A percentile compares a stretch with the other conserved stretches of the same genome.
Conservation (phyloP, 1,284 basidiomycete genomes). For the Entoloma clypeatum region DNA sequence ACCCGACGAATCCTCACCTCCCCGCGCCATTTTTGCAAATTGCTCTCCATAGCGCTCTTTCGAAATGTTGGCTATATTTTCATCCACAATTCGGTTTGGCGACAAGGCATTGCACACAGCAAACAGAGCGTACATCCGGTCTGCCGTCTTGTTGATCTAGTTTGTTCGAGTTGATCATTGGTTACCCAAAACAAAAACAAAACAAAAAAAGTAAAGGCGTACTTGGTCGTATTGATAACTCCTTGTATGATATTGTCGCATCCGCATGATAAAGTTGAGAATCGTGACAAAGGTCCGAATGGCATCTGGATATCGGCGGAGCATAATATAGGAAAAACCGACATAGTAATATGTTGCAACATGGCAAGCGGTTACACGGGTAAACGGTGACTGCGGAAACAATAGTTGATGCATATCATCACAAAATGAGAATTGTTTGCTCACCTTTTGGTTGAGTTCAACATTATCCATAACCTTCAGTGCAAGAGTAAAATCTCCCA, state of each 20-base stretch:
- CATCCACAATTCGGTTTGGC: slow-evolving; percentile 86
- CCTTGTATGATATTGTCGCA: slow-evolving; percentile 93
- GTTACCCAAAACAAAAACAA: not conserved
- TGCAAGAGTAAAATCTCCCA: slow-evolving; percentile 95
- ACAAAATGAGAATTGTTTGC: not conserved
- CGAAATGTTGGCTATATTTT: slow-evolving; percentile 90
- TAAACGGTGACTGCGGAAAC: slow-evolving; percentile 74
- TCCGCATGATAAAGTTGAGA: slow-evolving; percentile 89
- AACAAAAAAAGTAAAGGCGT: slow-evolving; percentile 5
- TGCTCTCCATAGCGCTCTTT: slow-evolving; percentile 95
- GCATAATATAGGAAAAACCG: slow-evolving; percentile 95
- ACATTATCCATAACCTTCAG: slow-evolving; percentile 95
- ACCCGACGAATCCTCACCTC: slow-evolving; percentile 72
- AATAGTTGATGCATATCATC: slow-evolving; percentile 11
- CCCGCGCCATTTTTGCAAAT: slow-evolving; percentile 78
- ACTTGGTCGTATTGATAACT: slow-evolving; percentile 97
- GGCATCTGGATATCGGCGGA: slow-evolving; percentile 92
- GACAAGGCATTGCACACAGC: slow-evolving; percentile 92
- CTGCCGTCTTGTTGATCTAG: slow-evolving; percentile 94
- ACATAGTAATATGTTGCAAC: slow-evolving; percentile 95
- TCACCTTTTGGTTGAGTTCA: slow-evolving; percentile 83
- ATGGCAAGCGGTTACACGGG: slow-evolving; percentile 91
- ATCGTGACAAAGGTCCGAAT: slow-evolving; percentile 91
- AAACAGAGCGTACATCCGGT: slow-evolving; percentile 96
- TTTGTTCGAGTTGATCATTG: slow-evolving; percentile 1